Evolutionary conservation across 805 yeast species (phyloP).

Genomic region (Wickerhamiella siamensis): DNA sequence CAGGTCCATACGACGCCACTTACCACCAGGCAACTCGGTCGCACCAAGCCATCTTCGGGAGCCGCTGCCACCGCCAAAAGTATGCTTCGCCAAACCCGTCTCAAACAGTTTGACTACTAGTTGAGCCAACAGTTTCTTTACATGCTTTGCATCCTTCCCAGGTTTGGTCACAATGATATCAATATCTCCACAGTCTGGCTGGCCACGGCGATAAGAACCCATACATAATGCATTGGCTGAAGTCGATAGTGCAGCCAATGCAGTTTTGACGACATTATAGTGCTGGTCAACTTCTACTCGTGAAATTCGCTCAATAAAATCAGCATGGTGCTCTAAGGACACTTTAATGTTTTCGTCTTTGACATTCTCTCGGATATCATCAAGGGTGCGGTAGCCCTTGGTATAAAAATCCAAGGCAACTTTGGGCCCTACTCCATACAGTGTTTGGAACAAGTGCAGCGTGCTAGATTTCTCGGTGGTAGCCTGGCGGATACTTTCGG

Average conservation of each 20-base stretch:
- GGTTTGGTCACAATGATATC: slow-evolving; percentile 34
- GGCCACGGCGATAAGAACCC: slow-evolving; percentile 42
- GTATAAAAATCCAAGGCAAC: slow-evolving; percentile 30
- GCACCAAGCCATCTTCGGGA: slow-evolving; percentile 25
- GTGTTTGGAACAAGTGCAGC: slow-evolving; percentile 26
- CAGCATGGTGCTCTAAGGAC: slow-evolving; percentile 35
- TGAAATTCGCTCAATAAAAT: slow-evolving; percentile 33
- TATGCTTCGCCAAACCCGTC: slow-evolving; percentile 26
- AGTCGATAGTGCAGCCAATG: slow-evolving; percentile 25
- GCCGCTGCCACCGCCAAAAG: slow-evolving; percentile 19
- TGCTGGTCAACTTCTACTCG: slow-evolving; percentile 34
- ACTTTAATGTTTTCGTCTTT: slow-evolving; percentile 23
- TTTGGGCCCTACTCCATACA: slow-evolving; percentile 37
- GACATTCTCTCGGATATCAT: slow-evolving; percentile 25
- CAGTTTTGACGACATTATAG: slow-evolving; percentile 22
- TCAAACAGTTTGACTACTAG: slow-evolving; percentile 18
- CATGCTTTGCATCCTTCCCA: slow-evolving; percentile 19
- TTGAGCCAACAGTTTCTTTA: slow-evolving; percentile 13
- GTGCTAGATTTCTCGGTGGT: slow-evolving; percentile 16
- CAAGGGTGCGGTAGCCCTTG: slow-evolving; percentile 28
- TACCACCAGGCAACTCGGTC: slow-evolving; percentile 19
- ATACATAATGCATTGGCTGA: slow-evolving; percentile 27
- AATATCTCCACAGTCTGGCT: slow-evolving; percentile 35
- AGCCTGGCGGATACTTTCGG: slow-evolving; percentile 16
- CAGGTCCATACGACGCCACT: slow-evolving; percentile 42